Percentiles rank a stretch among this genome's conserved stretches.
Conservation (phyloP, 2,329 filamentous ascomycete genomes). For the Phaeophleospora eucalypticola region DNA sequence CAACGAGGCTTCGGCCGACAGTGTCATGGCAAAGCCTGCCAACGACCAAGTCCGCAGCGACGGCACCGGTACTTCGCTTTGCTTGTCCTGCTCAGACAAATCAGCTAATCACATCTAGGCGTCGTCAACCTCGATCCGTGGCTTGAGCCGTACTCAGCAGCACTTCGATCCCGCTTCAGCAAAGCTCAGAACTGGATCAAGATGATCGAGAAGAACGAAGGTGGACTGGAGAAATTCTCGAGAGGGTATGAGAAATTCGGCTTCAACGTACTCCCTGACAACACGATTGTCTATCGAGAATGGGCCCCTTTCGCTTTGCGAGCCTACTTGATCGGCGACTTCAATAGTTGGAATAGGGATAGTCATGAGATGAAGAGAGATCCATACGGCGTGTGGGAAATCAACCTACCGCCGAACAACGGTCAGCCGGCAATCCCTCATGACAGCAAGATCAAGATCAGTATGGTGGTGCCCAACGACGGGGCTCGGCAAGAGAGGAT, state of each 20-base stretch:
- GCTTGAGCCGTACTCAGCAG: conserved; percentile 77
- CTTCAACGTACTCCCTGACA: conserved; percentile 73
- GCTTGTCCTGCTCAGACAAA: no score
- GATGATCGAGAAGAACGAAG: conserved; percentile 75
- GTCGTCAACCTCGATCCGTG: conserved; percentile 85
- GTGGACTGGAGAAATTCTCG: conserved; percentile 87
- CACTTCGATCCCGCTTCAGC: conserved; percentile 69
- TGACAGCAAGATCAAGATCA: conserved; percentile 92
- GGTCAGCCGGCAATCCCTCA: conserved; percentile 79
- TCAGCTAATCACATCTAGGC: no score
- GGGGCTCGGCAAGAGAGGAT: conserved; percentile 76
- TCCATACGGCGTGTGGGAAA: conserved; percentile 80
- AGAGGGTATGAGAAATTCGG: conserved; percentile 82
- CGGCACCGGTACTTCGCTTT: conserved; percentile 71
- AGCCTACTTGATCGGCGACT: conserved; percentile 87
- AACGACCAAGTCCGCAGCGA: conserved; percentile 58
- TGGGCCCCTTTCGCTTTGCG: conserved; percentile 89
- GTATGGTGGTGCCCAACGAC: conserved; percentile 72
- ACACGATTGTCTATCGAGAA: conserved; percentile 86
- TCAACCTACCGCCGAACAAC: conserved; percentile 69
- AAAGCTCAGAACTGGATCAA: conserved; percentile 85
- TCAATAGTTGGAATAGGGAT: conserved; percentile 85
- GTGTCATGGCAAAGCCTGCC: conserved; percentile 42
- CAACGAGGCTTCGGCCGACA: conserved; percentile 45
- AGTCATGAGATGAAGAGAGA: conserved; percentile 86